Base-by-base conservation (phyloP, 345 rosid genomes). In the Acer negundo region DNA sequence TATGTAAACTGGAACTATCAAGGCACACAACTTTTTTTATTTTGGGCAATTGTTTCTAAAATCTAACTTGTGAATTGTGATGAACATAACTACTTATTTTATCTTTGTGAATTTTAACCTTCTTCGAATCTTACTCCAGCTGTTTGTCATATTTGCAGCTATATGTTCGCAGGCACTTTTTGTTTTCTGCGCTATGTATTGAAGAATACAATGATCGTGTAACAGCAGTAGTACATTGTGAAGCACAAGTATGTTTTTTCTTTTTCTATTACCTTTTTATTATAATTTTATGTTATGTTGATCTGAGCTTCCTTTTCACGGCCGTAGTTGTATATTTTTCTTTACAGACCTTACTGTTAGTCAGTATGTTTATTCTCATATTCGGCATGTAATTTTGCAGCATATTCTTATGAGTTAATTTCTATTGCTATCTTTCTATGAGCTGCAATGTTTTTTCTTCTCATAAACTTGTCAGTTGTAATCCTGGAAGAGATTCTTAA, bases 121-220 rank as follows among this genome's bases (percentile, higher is more conserved):
- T 4, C 17, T 12, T 2, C 12, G 19, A 69, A 31, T 20, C 75
- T 86, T 71, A 78, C 58, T 46, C 67, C 40, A 6, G 16, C 13
- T 75, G 47, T 78, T 77, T 83, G 70, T 59, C 75, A 23, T 74
- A 77, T 38, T 65, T 87, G 89, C 85, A 95, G 97, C 80, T 93
- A 46, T 93, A 90, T 84, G 97, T 95, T 67, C 97, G 97, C 70
- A 87, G 93, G 69, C 97, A 92, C 84, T 95, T 95, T 83, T 81
- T 93, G 80, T 92, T 86, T 78, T 98, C 98, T 78, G 94, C 94
- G 0, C 78, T 93, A 23, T 86, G 84, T 75, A 90, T 93, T 75
- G 98, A 95, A 77, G 97, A 91, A 73, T 86, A 85, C 72, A 95
- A 95, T 77, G 92, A 87, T 58, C 91, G 90, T 11, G 97, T 95